A percentile compares a stretch with the other conserved stretches of the same genome.
These are phyloP conservation scores for Nitzschia inconspicua DNA, from an alignment of 108 stramenopile species.

Conservation along the genomic window DNA sequence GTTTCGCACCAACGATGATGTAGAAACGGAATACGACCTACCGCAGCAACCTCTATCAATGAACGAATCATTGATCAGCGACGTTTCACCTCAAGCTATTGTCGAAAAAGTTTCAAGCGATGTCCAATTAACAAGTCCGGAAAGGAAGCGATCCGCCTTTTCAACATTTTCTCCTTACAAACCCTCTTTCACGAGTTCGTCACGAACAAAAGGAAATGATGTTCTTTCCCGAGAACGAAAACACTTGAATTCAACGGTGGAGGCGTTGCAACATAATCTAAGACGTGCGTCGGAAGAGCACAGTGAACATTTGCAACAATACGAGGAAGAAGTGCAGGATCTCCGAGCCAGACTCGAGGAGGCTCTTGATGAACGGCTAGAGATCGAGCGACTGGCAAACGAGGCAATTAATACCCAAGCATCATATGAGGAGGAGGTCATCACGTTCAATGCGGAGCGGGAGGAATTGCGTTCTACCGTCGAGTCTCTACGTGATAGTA, in stretches of 20 bases:
- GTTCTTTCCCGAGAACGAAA: slow-evolving; percentile 6
- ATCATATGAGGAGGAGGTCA: background rate
- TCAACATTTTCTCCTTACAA: slow-evolving; percentile 1
- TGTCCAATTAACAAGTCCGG: no score
- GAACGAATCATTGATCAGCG: no score
- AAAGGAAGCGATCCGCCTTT: background rate
- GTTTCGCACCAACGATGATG: no score
- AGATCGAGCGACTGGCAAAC: slow-evolving; percentile 2
- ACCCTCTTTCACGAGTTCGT: slow-evolving; percentile 1
- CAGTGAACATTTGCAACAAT: slow-evolving; percentile 3
- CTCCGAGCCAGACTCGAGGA: background rate
- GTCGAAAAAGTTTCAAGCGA: no score
- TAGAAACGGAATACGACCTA: no score
- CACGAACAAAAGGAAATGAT: background rate
- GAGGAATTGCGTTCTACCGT: slow-evolving; percentile 11
- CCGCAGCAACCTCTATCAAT: no score
- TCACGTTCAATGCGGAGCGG: background rate
- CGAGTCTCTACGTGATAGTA: background rate
- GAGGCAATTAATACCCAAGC: slow-evolving; percentile 1
- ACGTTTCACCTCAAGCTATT: no score
- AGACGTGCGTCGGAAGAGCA: slow-evolving; percentile 5
- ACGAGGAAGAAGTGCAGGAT: slow-evolving; percentile 22
- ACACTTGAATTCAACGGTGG: slow-evolving; percentile 1
- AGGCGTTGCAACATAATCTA: slow-evolving; percentile 5
- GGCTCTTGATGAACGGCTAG: background rate